These are phyloP conservation scores for Penicillium dipodomyicola DNA, from an alignment of 495 filamentous ascomycete species.

Conservation along the genomic window DNA sequence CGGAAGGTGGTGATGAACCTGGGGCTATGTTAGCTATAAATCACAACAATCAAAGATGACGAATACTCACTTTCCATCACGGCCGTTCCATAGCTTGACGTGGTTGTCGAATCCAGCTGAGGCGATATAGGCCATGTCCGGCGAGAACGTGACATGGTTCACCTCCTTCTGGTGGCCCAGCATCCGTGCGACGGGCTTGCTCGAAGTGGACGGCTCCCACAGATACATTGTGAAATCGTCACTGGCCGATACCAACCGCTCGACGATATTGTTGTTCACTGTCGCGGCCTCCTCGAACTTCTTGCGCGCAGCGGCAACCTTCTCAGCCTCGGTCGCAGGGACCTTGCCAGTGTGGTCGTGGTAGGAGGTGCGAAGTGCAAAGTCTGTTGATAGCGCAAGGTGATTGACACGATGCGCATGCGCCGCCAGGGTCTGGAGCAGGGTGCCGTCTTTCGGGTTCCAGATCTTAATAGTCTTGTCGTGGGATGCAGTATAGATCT, in stretches of 20 bases:
- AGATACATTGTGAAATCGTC: conserved; percentile 98
- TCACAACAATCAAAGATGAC: background rate
- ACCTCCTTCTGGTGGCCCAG: conserved; percentile 94
- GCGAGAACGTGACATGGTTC: conserved; percentile 92
- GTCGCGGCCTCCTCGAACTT: conserved; percentile 88
- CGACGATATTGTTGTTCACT: conserved; percentile 71
- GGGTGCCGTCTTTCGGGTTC: conserved; percentile 73
- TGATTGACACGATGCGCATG: conserved; percentile 98
- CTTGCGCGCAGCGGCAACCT: conserved; percentile 70
- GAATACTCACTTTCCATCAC: conserved; percentile 57
- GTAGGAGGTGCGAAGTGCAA: conserved; percentile 81
- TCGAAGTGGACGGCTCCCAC: conserved; percentile 80
- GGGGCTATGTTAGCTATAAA: conserved; percentile 2
- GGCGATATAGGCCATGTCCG: conserved; percentile 81
- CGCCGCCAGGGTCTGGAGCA: conserved; percentile 72
- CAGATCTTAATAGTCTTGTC: conserved; percentile 94
- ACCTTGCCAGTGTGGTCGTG: conserved; percentile 77
- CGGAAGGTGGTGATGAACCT: conserved; percentile 81
- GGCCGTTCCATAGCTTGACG: conserved; percentile 80
- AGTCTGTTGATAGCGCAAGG: conserved; percentile 89
- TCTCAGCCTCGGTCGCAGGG: conserved; percentile 66
- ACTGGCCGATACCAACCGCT: conserved; percentile 84
- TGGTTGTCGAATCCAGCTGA: conserved; percentile 90
- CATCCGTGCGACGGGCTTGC: conserved; percentile 82
- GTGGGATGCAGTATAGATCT: conserved; percentile 85